phyloP scores from a whole-genome alignment of 2,329 filamentous ascomycete genomes.

The Ilyonectria robusta region DNA sequence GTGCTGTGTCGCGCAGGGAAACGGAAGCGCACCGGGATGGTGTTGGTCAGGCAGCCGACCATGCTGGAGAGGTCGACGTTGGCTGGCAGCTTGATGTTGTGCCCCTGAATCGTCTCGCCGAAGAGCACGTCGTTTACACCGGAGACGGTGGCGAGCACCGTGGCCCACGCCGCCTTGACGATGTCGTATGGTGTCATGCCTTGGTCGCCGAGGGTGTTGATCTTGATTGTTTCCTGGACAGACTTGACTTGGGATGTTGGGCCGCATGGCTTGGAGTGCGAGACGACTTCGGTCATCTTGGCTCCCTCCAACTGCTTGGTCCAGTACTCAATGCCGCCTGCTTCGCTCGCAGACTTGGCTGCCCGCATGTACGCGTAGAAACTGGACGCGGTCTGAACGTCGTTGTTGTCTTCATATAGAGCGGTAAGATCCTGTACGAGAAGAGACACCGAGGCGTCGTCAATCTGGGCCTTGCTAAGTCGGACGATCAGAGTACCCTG shows the following conservation, averaged over 20 bases:
- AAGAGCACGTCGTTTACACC: constrained; percentile 68
- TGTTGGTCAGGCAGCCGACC: constrained; percentile 63
- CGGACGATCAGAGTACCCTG: constrained; percentile 64
- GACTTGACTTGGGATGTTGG: constrained; percentile 57
- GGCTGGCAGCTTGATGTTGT: constrained; percentile 58
- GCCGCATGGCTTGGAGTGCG: constrained; percentile 58
- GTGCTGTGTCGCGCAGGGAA: constrained; percentile 61
- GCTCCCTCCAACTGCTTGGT: constrained; percentile 59
- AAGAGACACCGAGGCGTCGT: constrained; percentile 60
- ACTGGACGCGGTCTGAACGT: constrained; percentile 55
- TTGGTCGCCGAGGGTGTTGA: constrained; percentile 59
- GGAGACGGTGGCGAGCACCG: constrained; percentile 66
- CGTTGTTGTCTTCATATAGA: constrained; percentile 58
- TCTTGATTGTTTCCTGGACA: constrained; percentile 56
- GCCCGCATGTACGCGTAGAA: constrained; percentile 65
- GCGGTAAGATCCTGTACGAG: constrained; percentile 64
- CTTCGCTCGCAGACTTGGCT: constrained; percentile 53
- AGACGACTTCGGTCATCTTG: constrained; percentile 62
- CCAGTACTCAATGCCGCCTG: constrained; percentile 63
- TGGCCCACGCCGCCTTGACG: constrained; percentile 71
- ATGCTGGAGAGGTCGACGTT: constrained; percentile 70
- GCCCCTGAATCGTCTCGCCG: constrained; percentile 66
- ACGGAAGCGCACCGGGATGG: constrained; percentile 64
- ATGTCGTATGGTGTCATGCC: constrained; percentile 66
- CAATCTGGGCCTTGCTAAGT: constrained; percentile 65